These are phyloP conservation scores for Gossypium herbaceum DNA, from an alignment of 345 rosid species.

Conservation along the genomic window DNA sequence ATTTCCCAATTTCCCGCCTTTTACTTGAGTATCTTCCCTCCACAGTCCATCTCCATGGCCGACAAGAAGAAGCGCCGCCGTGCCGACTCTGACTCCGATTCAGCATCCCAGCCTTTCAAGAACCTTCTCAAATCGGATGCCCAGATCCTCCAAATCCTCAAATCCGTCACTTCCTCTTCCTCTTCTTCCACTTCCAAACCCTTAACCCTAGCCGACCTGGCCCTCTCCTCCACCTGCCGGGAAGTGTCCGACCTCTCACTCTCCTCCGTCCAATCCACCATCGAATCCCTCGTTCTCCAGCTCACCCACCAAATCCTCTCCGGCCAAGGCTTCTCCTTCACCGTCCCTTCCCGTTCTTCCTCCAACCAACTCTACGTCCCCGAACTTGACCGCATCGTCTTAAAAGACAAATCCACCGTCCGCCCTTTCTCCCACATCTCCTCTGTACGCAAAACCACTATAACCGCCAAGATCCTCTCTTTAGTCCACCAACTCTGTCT, in stretches of 20 bases:
- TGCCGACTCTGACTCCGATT: constrained; percentile 35
- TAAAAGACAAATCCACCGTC: constrained; percentile 87
- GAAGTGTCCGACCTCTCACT: constrained; percentile 87
- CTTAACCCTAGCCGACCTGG: constrained; percentile 72
- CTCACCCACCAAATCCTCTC: constrained; percentile 73
- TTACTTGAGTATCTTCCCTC: not conserved
- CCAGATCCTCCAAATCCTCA: constrained; percentile 47
- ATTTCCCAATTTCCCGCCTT: constrained; percentile 16
- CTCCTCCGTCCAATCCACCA: constrained; percentile 69
- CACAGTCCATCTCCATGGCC: constrained; percentile 27
- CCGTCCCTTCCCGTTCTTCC: constrained; percentile 93
- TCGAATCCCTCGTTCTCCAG: constrained; percentile 68
- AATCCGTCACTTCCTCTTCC: constrained; percentile 32
- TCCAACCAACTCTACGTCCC: constrained; percentile 95
- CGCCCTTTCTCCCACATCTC: constrained; percentile 82
- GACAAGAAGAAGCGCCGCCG: constrained; percentile 82
- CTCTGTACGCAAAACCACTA: constrained; percentile 82
- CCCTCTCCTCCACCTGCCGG: constrained; percentile 66
- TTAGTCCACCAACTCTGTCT: constrained; percentile 86
- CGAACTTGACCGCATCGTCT: constrained; percentile 95
- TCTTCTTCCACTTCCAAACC: constrained; percentile 53
- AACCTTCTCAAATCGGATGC: constrained; percentile 58
- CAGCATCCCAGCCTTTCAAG: constrained; percentile 59
- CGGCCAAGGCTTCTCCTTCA: constrained; percentile 82
- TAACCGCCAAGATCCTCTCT: constrained; percentile 81